A percentile compares a stretch with the other conserved stretches of the same genome.
Conservation (phyloP, 768 basidiomycete species). For the Suillus cothurnatus region DNA sequence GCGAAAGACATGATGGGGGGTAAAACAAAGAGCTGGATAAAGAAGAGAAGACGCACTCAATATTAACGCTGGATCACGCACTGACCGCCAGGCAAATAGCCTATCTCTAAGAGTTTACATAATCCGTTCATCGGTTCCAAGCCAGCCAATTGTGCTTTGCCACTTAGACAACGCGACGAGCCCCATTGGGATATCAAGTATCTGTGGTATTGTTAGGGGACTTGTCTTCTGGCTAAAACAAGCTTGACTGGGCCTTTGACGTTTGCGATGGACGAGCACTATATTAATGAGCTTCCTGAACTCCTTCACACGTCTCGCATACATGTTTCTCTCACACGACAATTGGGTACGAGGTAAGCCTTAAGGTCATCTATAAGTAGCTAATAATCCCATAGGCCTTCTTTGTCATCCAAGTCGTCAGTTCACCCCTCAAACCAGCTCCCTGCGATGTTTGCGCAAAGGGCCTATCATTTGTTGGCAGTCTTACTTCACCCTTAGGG, state of each 20-base stretch:
- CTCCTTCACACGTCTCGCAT: conserved; percentile 10
- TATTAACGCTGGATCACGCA: not conserved
- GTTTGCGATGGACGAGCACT: conserved; percentile 14
- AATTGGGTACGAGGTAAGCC: not conserved
- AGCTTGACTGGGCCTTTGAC: not conserved
- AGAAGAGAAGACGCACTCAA: not conserved
- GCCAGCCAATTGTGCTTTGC: conserved; percentile 6
- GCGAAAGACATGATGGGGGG: conserved; percentile 55
- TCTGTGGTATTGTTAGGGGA: not conserved
- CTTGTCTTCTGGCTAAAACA: not conserved
- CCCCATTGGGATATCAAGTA: not conserved
- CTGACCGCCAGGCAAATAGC: too few relatives aligned
- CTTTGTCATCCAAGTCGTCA: not conserved
- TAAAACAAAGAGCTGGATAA: not conserved
- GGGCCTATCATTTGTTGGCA: not conserved
- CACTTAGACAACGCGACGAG: not conserved
- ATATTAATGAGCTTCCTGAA: conserved; percentile 10
- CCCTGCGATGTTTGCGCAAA: not conserved
- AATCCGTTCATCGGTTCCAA: conserved; percentile 7
- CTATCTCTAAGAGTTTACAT: conserved; percentile 12
- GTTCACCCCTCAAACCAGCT: not conserved
- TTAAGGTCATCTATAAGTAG: conserved; percentile 1
- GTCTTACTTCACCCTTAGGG: not conserved
- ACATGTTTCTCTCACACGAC: conserved; percentile 10
- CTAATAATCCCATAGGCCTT: conserved; percentile 6